These are phyloP conservation scores for Kodamaea lidongshanica DNA, from an alignment of 805 yeast species.

Conservation along the genomic window DNA sequence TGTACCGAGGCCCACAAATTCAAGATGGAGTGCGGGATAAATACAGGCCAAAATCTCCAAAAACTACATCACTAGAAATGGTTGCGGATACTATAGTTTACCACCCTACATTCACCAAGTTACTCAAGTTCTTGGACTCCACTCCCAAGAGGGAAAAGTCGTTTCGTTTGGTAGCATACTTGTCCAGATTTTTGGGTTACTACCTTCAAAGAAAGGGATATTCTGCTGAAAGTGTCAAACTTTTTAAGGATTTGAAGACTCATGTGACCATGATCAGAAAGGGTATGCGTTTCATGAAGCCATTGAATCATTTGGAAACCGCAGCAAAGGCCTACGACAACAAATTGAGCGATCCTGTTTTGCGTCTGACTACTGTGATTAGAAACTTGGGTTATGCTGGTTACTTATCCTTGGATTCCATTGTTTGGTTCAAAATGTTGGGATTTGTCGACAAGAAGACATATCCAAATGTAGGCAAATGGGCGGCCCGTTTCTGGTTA, in stretches of 20 bases:
- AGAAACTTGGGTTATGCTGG: conserved; percentile 59
- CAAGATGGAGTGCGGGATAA: conserved; percentile 4
- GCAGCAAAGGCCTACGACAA: conserved; percentile 64
- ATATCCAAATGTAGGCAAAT: conserved; percentile 46
- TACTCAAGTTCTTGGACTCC: conserved; percentile 58
- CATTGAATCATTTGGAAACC: conserved; percentile 63
- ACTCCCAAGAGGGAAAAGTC: conserved; percentile 76
- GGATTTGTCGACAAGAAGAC: conserved; percentile 47
- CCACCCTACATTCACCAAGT: conserved; percentile 64
- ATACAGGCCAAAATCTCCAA: conserved; percentile 1
- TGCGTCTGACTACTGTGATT: conserved; percentile 46
- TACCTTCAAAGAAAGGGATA: conserved; percentile 54
- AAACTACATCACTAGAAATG: conserved; percentile 33
- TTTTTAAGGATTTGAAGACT: conserved; percentile 51
- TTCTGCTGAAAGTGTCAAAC: conserved; percentile 38
- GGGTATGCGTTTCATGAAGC: conserved; percentile 78
- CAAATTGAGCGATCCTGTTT: conserved; percentile 58
- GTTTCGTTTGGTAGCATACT: conserved; percentile 72
- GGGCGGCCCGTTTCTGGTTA: conserved; percentile 73
- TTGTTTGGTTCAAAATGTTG: conserved; percentile 55
- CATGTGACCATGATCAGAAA: conserved; percentile 72
- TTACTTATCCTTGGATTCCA: conserved; percentile 57
- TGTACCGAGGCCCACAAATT: not conserved
- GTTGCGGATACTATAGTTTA: conserved; percentile 62
- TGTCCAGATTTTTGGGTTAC: conserved; percentile 65